These are phyloP conservation scores for Cadophora malorum DNA, from an alignment of 2,329 filamentous ascomycete genomes.

Conservation along the genomic window DNA sequence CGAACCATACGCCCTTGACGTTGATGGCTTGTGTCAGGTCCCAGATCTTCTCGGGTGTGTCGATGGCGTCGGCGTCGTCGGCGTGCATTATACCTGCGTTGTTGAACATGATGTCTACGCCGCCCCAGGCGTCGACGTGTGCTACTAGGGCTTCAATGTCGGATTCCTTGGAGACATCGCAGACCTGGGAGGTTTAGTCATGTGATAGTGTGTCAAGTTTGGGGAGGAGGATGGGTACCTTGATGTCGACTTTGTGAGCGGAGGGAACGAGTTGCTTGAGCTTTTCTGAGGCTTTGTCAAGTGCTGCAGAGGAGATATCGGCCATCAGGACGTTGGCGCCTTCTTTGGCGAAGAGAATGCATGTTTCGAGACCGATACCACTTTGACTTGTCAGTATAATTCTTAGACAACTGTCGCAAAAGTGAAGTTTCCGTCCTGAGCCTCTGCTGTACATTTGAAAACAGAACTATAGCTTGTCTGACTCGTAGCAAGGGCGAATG, in stretches of 20 bases:
- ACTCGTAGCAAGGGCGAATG: background rate
- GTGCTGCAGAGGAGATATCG: constrained; percentile 69
- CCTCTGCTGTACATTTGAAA: background rate
- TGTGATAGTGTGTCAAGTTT: background rate
- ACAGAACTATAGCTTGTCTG: background rate
- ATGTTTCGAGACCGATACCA: constrained; percentile 77
- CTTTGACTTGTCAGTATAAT: constrained; percentile 47
- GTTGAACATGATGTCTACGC: constrained; percentile 79
- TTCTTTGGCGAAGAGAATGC: constrained; percentile 74
- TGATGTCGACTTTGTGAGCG: constrained; percentile 56
- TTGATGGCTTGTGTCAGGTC: constrained; percentile 78
- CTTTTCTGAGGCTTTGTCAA: constrained; percentile 66
- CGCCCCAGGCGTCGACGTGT: constrained; percentile 71
- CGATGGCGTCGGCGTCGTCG: constrained; percentile 67
- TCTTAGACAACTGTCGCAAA: background rate
- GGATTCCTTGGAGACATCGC: constrained; percentile 73
- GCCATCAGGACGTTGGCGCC: constrained; percentile 74
- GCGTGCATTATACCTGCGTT: constrained; percentile 82
- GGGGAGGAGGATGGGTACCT: constrained; percentile 31
- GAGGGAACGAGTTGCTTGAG: constrained; percentile 63
- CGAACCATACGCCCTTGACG: constrained; percentile 81
- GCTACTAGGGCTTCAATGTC: constrained; percentile 67
- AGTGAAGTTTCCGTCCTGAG: background rate
- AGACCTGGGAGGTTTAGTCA: constrained; percentile 46
- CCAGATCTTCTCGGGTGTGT: constrained; percentile 78